Evolutionary conservation across 306 rosid species (phyloP).

Genomic region (Calophaca sinica): DNA sequence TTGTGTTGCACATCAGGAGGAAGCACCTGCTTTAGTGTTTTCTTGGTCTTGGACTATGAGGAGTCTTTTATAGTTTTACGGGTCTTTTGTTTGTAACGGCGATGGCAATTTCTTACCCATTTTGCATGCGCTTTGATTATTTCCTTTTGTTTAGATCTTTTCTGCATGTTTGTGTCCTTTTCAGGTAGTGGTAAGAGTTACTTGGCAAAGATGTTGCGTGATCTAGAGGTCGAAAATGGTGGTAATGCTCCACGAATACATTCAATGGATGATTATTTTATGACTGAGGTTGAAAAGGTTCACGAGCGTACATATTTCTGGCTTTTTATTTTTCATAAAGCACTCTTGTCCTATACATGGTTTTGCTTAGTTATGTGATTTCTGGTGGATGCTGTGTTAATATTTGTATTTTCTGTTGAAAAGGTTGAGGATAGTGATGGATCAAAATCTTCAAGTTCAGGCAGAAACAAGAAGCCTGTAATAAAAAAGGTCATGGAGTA

Average conservation of each 20-base stretch:
- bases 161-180: constrained; percentile 35
- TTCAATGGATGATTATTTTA: constrained; percentile 97
- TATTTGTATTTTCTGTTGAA: constrained; percentile 38
- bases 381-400: constrained; percentile 35
- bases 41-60: constrained; percentile 16
- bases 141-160: constrained; percentile 35
- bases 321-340: constrained; percentile 25
- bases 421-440: constrained; percentile 79
- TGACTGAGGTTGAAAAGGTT: constrained; percentile 98
- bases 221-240: constrained; percentile 89
- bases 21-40: constrained; percentile 31
- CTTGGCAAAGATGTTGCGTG: constrained; percentile 93
- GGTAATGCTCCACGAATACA: constrained; percentile 94
- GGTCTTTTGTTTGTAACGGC: background rate
- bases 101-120: background rate
- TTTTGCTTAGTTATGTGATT: constrained; percentile 28
- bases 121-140: constrained; percentile 36
- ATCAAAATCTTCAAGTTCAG: constrained; percentile 72
- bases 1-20: constrained; percentile 11
- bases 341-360: constrained; percentile 12
- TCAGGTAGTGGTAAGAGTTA: constrained; percentile 98
- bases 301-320: background rate
- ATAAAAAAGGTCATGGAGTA: constrained; percentile 91
- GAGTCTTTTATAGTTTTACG: constrained; percentile 22
- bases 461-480: constrained; percentile 80